Evolutionary conservation across 2,329 filamentous ascomycete species (phyloP).

Genomic region (Dactylellina haptotyla): DNA sequence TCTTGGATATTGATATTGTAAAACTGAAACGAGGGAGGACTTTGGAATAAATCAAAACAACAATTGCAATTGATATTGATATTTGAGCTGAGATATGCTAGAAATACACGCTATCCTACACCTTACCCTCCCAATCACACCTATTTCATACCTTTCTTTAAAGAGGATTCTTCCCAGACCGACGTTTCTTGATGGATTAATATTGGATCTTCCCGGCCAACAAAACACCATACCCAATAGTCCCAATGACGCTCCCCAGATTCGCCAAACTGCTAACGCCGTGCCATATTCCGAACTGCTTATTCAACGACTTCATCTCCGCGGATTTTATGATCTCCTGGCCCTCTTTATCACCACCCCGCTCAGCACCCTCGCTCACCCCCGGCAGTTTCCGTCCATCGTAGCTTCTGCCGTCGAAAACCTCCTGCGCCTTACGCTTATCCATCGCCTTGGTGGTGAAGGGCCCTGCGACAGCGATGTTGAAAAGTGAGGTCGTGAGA

Average conservation of each 20-base stretch:
- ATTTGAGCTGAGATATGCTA: background rate
- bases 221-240: slow-evolving; percentile 80
- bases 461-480: slow-evolving; percentile 71
- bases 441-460: slow-evolving; percentile 78
- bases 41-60: too few relatives aligned
- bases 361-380: slow-evolving; percentile 57
- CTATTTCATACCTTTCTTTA: too few relatives aligned
- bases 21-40: too few relatives aligned
- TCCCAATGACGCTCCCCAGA: slow-evolving; percentile 74
- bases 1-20: too few relatives aligned
- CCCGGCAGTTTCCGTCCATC: slow-evolving; percentile 23
- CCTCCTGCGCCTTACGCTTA: slow-evolving; percentile 78
- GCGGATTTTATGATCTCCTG: slow-evolving; percentile 81
- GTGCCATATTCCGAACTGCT: slow-evolving; percentile 80
- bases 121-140: background rate
- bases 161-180: too few relatives aligned
- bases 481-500: slow-evolving; percentile 41
- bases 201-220: slow-evolving; percentile 68
- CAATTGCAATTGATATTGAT: too few relatives aligned
- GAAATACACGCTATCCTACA: background rate
- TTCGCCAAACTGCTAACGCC: slow-evolving; percentile 84
- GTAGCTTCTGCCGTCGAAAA: slow-evolving; percentile 36
- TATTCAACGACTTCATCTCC: slow-evolving; percentile 84
- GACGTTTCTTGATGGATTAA: slow-evolving; percentile 9
- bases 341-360: slow-evolving; percentile 69